A percentile compares a stretch with the other conserved stretches of the same genome.
phyloP scores from a whole-genome alignment of 2,329 filamentous ascomycete species.

The Macroventuria anomochaeta region DNA sequence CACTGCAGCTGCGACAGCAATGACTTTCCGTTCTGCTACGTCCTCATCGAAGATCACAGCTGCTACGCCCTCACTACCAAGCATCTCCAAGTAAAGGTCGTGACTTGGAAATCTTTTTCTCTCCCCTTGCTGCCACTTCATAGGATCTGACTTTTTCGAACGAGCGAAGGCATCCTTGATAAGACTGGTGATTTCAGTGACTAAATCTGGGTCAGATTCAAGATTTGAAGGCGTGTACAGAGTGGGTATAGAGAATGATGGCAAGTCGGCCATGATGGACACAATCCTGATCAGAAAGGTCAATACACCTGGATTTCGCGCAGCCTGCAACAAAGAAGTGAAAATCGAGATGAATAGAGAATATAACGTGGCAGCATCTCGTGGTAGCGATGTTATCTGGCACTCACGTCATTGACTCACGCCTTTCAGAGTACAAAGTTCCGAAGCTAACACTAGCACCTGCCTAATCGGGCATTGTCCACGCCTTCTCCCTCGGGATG shows the following conservation, averaged over 20 bases:
- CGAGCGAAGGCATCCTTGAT: conserved; percentile 33
- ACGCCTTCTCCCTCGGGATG: no score
- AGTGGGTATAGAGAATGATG: conserved; percentile 18
- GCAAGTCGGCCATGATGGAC: conserved; percentile 14
- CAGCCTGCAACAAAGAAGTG: not conserved
- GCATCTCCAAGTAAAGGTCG: conserved; percentile 23
- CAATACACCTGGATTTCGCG: not conserved
- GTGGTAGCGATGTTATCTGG: not conserved
- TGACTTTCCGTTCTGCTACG: conserved; percentile 13
- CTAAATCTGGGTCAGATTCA: conserved; percentile 10
- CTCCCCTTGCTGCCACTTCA: conserved; percentile 23
- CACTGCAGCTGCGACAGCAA: conserved; percentile 32
- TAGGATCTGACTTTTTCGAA: conserved; percentile 12
- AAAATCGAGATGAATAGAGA: not conserved
- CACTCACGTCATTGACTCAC: conserved; percentile 11
- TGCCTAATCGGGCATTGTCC: conserved; percentile 4
- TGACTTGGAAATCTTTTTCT: conserved; percentile 20
- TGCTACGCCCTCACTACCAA: conserved; percentile 19
- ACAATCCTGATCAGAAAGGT: not conserved
- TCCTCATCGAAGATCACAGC: conserved; percentile 26
- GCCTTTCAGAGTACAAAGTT: not conserved
- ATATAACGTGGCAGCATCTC: not conserved
- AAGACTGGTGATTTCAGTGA: conserved; percentile 21
- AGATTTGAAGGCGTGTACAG: conserved; percentile 22
- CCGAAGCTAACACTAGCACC: conserved; percentile 1